phyloP scores from a whole-genome alignment of 176 grass and related monocot species.

The Ensete glaucum region DNA sequence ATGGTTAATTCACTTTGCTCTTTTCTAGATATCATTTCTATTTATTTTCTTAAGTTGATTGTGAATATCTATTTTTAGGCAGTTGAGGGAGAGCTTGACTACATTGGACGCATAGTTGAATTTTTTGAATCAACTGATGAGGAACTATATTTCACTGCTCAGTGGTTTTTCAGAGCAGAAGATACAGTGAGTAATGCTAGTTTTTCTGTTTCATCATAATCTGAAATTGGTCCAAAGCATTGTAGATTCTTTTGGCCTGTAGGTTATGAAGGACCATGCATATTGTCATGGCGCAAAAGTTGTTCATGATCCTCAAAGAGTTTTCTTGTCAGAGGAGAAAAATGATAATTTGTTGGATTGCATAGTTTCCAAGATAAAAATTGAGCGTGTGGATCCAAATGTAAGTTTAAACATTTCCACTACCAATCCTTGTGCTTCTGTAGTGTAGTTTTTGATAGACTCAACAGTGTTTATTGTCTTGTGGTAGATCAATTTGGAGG shows the following conservation, averaged over 20 bases:
- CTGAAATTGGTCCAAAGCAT: too few species aligned
- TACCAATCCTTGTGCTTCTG: not conserved
- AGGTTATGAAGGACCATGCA: constrained; percentile 29
- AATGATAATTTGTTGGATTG: constrained; percentile 79
- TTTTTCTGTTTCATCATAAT: not conserved
- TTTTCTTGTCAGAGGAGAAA: constrained; percentile 83
- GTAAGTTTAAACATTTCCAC: constrained; percentile 27
- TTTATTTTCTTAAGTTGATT: not conserved
- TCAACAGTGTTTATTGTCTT: not conserved
- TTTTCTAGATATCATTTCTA: not conserved
- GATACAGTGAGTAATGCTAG: constrained; percentile 41
- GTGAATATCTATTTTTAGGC: constrained; percentile 30
- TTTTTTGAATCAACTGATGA: constrained; percentile 51
- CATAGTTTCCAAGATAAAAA: constrained; percentile 51
- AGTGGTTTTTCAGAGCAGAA: constrained; percentile 71
- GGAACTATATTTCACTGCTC: constrained; percentile 46
- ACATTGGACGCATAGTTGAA: constrained; percentile 66
- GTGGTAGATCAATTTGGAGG: constrained; percentile 44
- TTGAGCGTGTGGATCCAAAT: constrained; percentile 50
- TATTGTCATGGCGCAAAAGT: not conserved
- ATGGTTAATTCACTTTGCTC: not conserved
- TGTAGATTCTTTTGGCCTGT: constrained; percentile 2
- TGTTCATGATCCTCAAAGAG: constrained; percentile 40
- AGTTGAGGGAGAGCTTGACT: constrained; percentile 38
- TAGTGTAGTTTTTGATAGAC: not conserved